These are phyloP conservation scores for Colletotrichum abscissum DNA, from an alignment of 2,329 filamentous ascomycete species.

Conservation along the genomic window DNA sequence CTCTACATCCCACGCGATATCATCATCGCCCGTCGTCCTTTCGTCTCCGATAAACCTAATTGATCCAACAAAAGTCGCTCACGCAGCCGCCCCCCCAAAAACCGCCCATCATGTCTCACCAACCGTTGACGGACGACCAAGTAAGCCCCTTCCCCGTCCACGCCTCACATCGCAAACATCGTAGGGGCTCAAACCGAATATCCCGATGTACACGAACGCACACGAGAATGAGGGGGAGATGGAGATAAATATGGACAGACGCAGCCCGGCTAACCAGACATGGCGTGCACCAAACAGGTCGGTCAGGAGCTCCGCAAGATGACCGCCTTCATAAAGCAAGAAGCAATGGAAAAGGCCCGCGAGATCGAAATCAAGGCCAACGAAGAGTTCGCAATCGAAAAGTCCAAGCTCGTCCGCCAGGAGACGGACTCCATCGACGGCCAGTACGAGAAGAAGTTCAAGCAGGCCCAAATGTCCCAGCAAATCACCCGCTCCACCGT, in stretches of 20 bases:
- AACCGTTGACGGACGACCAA: conserved; percentile 40
- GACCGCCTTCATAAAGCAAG: conserved; percentile 99
- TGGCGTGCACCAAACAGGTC: conserved; percentile 69
- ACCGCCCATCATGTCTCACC: conserved; percentile 38
- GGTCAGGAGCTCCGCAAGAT: conserved; percentile 99
- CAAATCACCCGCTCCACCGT: conserved; percentile 98
- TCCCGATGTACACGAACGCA: background rate
- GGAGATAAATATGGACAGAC: background rate
- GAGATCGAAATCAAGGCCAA: conserved; percentile 99
- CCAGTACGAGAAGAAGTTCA: conserved; percentile 98
- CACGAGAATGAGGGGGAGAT: no score
- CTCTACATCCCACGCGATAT: conserved; percentile 10
- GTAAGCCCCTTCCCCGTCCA: conserved; percentile 29
- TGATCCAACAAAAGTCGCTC: conserved; percentile 33
- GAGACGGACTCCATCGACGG: conserved; percentile 93
- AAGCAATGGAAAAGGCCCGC: conserved; percentile 94
- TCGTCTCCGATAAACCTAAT: conserved; percentile 8
- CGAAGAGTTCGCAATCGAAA: conserved; percentile 99
- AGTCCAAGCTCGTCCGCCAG: conserved; percentile 96
- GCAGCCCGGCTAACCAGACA: background rate
- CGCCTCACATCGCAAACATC: background rate
- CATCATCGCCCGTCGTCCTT: conserved; percentile 15
- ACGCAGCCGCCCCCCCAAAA: conserved; percentile 6
- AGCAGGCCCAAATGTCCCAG: conserved; percentile 97
- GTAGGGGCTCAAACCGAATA: background rate